phyloP scores from a whole-genome alignment of 306 rosid species.

The Vigna mungo region DNA sequence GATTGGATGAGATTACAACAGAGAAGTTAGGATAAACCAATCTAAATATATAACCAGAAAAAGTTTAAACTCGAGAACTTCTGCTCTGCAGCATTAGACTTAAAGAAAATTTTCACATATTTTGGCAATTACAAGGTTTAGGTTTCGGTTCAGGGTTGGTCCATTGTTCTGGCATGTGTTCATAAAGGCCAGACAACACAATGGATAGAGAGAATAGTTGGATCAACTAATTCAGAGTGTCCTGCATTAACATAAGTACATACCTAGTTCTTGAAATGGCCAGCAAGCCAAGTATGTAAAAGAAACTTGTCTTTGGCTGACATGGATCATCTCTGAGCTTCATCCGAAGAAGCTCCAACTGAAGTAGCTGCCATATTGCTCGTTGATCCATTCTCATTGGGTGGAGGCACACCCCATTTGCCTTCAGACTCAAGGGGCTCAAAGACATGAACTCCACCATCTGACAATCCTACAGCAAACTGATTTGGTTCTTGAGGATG shows the following conservation, averaged over 20 bases:
- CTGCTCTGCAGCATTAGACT: slow-evolving; percentile 35
- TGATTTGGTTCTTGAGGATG: slow-evolving; percentile 98
- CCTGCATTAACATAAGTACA: slow-evolving; percentile 41
- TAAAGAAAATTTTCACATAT: slow-evolving; percentile 39
- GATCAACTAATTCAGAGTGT: slow-evolving; percentile 21
- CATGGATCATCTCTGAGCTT: slow-evolving; percentile 75
- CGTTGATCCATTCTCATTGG: slow-evolving; percentile 88
- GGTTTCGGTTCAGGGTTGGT: slow-evolving; percentile 23
- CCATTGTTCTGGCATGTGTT: neutral
- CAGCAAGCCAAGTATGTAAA: slow-evolving; percentile 61
- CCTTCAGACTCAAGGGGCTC: slow-evolving; percentile 97
- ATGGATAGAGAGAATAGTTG: slow-evolving; percentile 4
- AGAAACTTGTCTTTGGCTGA: slow-evolving; percentile 71
- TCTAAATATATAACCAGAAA: slow-evolving; percentile 36
- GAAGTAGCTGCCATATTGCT: slow-evolving; percentile 66
- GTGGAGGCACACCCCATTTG: slow-evolving; percentile 95
- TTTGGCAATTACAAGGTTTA: slow-evolving; percentile 32
- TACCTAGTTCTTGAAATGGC: slow-evolving; percentile 46
- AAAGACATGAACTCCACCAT: slow-evolving; percentile 89
- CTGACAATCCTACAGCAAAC: slow-evolving; percentile 88
- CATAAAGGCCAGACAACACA: neutral
- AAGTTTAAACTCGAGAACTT: slow-evolving; percentile 37
- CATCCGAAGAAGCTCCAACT: slow-evolving; percentile 88
- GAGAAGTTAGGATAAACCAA: slow-evolving; percentile 43
- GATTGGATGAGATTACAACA: slow-evolving; percentile 34